A percentile compares a stretch with the other conserved stretches of the same genome.
Evolutionary conservation across 352 stramenopile genomes (phyloP).

Genomic region (Phytophthora citrophthora): DNA sequence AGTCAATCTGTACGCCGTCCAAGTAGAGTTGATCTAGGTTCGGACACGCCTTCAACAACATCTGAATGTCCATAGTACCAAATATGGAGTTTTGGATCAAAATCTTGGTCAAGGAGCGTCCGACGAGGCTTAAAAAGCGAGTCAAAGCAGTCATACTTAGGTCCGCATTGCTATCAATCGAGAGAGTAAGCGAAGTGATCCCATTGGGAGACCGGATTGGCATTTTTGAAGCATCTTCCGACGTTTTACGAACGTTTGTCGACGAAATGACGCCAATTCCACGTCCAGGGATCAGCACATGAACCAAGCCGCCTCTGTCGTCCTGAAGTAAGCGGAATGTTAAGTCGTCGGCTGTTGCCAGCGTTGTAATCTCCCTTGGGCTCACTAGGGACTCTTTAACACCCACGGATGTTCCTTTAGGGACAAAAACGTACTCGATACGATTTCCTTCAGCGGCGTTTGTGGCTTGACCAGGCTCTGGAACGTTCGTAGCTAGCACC

Average conservation of each 20-base stretch:
- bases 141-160: slow-evolving; percentile 7
- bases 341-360: slow-evolving; percentile 29
- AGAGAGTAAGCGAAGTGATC: slow-evolving; percentile 33
- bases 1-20: slow-evolving; percentile 34
- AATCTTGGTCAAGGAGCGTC: slow-evolving; percentile 21
- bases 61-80: slow-evolving; percentile 18
- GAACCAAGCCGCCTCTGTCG: slow-evolving; percentile 27
- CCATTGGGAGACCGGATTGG: slow-evolving; percentile 2
- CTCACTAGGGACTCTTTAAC: slow-evolving; percentile 27
- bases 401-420: slow-evolving; percentile 20
- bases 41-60: slow-evolving; percentile 23
- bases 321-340: slow-evolving; percentile 31
- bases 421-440: slow-evolving; percentile 17
- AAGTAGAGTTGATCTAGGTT: slow-evolving; percentile 33
- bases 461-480: slow-evolving; percentile 17
- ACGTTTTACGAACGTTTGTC: background rate
- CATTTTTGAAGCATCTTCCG: background rate
- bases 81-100: slow-evolving; percentile 23
- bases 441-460: background rate
- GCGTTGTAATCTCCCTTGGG: slow-evolving; percentile 8
- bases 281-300: slow-evolving; percentile 42
- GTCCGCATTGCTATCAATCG: slow-evolving; percentile 28
- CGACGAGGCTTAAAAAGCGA: slow-evolving; percentile 31
- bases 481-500: slow-evolving; percentile 26
- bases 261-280: slow-evolving; percentile 31